phyloP scores from a whole-genome alignment of 495 filamentous ascomycete genomes.

The Neurospora discreta region DNA sequence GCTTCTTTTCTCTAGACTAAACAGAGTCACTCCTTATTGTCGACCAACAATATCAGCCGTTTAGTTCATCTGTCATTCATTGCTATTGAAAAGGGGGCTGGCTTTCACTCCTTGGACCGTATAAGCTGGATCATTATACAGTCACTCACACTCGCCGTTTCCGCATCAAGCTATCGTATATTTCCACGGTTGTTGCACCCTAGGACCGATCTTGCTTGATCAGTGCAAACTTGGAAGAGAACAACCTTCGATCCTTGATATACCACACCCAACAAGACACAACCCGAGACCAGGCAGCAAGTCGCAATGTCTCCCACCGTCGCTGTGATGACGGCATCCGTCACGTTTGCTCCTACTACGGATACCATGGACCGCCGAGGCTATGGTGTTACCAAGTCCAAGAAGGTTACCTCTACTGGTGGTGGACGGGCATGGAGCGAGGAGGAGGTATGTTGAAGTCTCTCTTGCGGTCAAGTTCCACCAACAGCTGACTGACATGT shows the following conservation, averaged over 20 bases:
- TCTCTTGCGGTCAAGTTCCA: background rate
- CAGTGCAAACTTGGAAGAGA: constrained; percentile 10
- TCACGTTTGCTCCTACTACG: constrained; percentile 32
- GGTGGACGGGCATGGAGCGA: constrained; percentile 68
- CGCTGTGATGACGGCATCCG: constrained; percentile 33
- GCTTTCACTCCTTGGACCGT: constrained; percentile 30
- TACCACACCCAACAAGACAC: constrained; percentile 2
- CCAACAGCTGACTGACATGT: constrained; percentile 10
- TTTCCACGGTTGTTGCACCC: background rate
- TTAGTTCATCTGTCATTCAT: constrained; percentile 36
- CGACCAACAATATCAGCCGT: constrained; percentile 49
- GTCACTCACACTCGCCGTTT: background rate
- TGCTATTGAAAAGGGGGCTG: constrained; percentile 30
- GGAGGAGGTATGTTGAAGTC: constrained; percentile 49
- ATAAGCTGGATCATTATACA: constrained; percentile 33
- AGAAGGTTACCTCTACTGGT: constrained; percentile 55
- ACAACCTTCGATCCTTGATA: too few species aligned
- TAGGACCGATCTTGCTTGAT: constrained; percentile 3
- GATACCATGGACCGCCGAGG: constrained; percentile 42
- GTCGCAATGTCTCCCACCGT: constrained; percentile 36
- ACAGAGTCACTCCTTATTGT: constrained; percentile 42
- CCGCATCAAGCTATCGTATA: background rate
- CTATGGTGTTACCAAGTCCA: constrained; percentile 45
- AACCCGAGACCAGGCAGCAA: constrained; percentile 4
- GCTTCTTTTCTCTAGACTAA: constrained; percentile 38